Evolutionary conservation across 345 rosid genomes (phyloP), one percentile per base, ranked within the genome.

Genomic region (Salix udensis): DNA sequence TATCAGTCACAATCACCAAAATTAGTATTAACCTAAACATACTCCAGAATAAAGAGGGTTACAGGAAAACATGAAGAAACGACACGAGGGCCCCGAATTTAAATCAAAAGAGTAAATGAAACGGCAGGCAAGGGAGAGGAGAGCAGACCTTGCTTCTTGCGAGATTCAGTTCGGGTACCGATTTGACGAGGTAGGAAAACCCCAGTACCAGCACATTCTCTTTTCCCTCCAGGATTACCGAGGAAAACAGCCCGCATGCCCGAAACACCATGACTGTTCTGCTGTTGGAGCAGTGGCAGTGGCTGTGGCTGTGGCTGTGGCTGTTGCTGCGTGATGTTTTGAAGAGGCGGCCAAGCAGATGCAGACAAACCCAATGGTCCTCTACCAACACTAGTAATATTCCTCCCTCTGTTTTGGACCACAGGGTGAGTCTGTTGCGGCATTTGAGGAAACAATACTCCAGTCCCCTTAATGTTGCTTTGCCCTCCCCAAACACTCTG

Each of bases 111-210:
- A 10, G 7, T 1, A 10, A 18, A 48, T n/a, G 1, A 24, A 28
- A 23, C 2, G 1, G n/a, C 28, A 53, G 37, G 46, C 46, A 42
- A 40, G 13, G 68, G 42, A 1, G 37, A 26, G 68, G 62, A 55
- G 10, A 58, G 62, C 24, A 23, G 26, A 58, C 62, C 24, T 18
- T 58, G 68, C 79, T 93, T 91, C 84, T 89, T 89, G 18, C 88
- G 86, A 52, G 85, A 31, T 23, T 85, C 89, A 40, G 83, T 1
- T 3, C 80, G 69, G 4, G 84, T 44, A 67, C 82, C 82, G 16
- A 73, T 64, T 6, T 89, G 85, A 15, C 94, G 97, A 19, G 98
- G 98, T 65, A 93, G 76, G 87, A 95, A 95, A 7, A 95, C 98
- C 10, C 98, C 98, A 6, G 98, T 95, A 2, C 98, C 98, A 7